Evolutionary conservation across 1,284 basidiomycete species (phyloP).

Genomic region (Golubevia sp.): DNA sequence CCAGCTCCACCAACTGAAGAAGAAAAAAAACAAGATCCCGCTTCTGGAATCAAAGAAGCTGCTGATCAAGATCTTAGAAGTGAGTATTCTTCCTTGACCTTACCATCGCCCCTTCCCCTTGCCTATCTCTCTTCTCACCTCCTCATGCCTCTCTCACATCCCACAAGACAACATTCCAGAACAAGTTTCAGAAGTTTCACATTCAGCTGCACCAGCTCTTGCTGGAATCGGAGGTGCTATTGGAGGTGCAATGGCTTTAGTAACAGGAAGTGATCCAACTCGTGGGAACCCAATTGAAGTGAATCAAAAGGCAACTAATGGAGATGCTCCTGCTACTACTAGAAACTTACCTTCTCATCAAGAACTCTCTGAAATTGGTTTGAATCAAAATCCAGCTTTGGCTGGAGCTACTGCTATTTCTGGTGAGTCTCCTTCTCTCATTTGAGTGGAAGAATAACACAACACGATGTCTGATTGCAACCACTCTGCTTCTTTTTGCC

Average conservation of each 20-base stretch:
- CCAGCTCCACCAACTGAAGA: constrained; percentile 7
- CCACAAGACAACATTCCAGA: constrained; percentile 9
- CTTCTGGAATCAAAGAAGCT: constrained; percentile 6
- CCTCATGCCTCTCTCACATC: too few species aligned
- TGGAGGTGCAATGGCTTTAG: constrained; percentile 14
- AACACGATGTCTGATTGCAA: neutral
- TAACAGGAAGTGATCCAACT: constrained; percentile 20
- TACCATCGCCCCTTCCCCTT: constrained; percentile 5
- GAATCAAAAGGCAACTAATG: neutral
- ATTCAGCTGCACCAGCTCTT: neutral
- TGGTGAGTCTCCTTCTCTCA: too few species aligned
- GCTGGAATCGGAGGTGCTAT: constrained; percentile 12
- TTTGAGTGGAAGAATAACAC: neutral
- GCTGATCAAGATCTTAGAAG: constrained; percentile 11
- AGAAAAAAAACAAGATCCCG: constrained; percentile 8
- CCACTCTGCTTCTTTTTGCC: neutral
- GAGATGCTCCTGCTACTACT: neutral
- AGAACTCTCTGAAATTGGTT: neutral
- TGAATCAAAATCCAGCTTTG: neutral
- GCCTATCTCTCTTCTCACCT: constrained; percentile 5
- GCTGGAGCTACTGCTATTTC: neutral
- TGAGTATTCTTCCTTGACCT: constrained; percentile 4
- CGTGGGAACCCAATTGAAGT: neutral
- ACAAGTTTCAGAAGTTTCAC: too few species aligned
- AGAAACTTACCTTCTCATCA: neutral